A percentile compares a stretch with the other conserved stretches of the same genome.
These are phyloP conservation scores for Cladorrhinum sp. DNA, from an alignment of 2,329 filamentous ascomycete species.

Conservation along the genomic window DNA sequence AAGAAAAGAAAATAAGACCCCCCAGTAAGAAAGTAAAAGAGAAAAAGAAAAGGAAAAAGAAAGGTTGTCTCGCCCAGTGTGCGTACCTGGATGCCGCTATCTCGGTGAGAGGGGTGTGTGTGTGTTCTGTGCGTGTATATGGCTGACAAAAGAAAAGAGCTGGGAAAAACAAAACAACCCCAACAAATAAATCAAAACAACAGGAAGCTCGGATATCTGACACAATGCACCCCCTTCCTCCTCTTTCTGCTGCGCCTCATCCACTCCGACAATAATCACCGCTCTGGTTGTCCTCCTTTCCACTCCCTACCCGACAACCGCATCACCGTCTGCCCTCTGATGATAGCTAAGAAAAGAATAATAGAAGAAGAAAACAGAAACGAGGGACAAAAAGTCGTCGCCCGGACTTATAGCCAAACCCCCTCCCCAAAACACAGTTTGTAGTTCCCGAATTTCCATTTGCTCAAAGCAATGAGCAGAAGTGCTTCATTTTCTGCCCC, in stretches of 20 bases:
- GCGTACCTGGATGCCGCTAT: background rate
- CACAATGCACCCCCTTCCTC: background rate
- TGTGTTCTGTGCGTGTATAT: background rate
- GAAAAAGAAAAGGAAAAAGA: background rate
- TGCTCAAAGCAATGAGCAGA: slow-evolving; percentile 9
- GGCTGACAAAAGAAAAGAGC: slow-evolving; percentile 5
- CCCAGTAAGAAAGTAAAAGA: no score
- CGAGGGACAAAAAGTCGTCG: slow-evolving; percentile 12
- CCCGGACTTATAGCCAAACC: slow-evolving; percentile 24
- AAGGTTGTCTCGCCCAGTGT: background rate
- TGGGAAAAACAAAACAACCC: background rate
- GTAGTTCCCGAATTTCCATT: slow-evolving; percentile 8
- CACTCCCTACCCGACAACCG: background rate
- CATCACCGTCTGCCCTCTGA: background rate
- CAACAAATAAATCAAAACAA: slow-evolving; percentile 9
- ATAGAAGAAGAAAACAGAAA: slow-evolving; percentile 9
- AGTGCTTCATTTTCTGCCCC: slow-evolving; percentile 10
- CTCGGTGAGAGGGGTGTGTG: background rate
- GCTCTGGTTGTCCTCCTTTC: background rate
- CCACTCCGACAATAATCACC: background rate
- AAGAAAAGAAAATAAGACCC: background rate
- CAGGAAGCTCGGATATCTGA: slow-evolving; percentile 8
- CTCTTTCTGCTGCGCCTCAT: background rate
- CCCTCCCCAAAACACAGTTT: slow-evolving; percentile 4
- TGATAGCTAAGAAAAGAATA: slow-evolving; percentile 5